These are phyloP conservation scores for Dactylella cylindrospora DNA, from an alignment of 2,329 filamentous ascomycete species.

Conservation along the genomic window DNA sequence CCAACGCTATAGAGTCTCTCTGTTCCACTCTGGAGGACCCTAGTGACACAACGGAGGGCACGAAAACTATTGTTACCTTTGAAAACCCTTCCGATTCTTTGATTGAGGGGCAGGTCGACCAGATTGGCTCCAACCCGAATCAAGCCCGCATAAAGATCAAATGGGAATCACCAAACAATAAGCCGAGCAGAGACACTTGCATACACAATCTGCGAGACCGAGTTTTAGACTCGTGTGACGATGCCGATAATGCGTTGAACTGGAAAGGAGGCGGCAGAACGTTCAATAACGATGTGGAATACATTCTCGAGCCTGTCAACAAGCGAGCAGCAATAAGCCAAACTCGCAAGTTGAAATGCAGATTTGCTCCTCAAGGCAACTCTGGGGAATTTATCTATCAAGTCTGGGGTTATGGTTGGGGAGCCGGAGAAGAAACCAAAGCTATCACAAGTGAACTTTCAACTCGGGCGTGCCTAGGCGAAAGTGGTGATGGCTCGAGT, in stretches of 20 bases:
- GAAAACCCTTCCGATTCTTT: too few relatives aligned
- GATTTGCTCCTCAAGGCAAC: background rate
- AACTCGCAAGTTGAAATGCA: constrained; percentile 2
- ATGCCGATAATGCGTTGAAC: constrained; percentile 3
- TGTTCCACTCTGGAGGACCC: background rate
- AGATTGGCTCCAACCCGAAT: background rate
- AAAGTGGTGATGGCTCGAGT: background rate
- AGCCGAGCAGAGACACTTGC: background rate
- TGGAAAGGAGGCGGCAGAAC: constrained; percentile 4
- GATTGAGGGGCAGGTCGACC: too few relatives aligned
- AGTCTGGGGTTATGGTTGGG: constrained; percentile 13
- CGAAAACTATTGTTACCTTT: too few relatives aligned
- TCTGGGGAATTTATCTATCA: background rate
- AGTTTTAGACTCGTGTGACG: constrained; percentile 1
- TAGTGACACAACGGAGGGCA: too few relatives aligned
- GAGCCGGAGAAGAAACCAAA: background rate
- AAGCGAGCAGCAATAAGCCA: too few relatives aligned
- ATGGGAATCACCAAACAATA: background rate
- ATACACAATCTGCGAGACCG: background rate
- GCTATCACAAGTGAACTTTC: background rate
- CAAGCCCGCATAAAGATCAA: background rate
- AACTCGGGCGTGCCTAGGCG: background rate
- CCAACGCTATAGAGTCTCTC: background rate
- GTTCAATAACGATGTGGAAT: background rate
- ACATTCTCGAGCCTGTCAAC: background rate